Evolutionary conservation across 2,329 filamentous ascomycete genomes (phyloP).

Genomic region (Grosmannia penicillata): DNA sequence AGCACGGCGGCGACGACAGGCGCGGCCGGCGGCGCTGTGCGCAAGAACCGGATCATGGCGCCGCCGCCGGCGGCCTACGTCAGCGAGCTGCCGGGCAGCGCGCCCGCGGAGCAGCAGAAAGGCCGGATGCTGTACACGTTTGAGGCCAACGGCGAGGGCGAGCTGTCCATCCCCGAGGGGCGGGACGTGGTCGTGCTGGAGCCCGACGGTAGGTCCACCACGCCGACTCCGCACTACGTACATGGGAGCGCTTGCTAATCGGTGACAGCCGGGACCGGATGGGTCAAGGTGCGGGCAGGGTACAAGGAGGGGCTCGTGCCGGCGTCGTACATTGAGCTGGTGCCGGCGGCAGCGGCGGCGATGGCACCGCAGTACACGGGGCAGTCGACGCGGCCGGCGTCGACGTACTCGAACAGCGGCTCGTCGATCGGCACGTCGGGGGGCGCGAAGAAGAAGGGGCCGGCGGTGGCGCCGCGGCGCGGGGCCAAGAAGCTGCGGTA

Average conservation of each 20-base stretch:
- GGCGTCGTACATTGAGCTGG: conserved; percentile 65
- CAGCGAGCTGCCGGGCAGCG: conserved; percentile 44
- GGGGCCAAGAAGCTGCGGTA: conserved; percentile 91
- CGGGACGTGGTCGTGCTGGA: conserved; percentile 66
- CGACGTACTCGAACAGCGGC: conserved; percentile 64
- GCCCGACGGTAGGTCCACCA: conserved; percentile 77
- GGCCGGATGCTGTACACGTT: conserved; percentile 88
- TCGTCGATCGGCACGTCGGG: conserved; percentile 37
- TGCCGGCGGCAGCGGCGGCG: conserved; percentile 28
- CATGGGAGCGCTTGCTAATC: neutral
- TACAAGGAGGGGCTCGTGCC: conserved; percentile 76
- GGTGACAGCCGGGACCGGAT: conserved; percentile 67
- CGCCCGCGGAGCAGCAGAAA: conserved; percentile 38
- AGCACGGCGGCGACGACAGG: conserved; percentile 18
- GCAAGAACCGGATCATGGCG: conserved; percentile 65
- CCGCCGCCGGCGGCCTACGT: conserved; percentile 76
- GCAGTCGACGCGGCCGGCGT: conserved; percentile 47
- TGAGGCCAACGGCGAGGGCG: conserved; percentile 64
- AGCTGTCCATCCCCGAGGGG: conserved; percentile 67
- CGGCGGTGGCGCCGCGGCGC: conserved; percentile 76
- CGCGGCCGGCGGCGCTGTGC: conserved; percentile 17
- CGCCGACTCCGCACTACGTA: no score
- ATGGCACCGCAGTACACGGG: conserved; percentile 30
- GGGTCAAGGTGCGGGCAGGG: conserved; percentile 69
- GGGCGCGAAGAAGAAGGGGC: conserved; percentile 67